phyloP scores from a whole-genome alignment of 345 rosid genomes.

The Eucalyptus polyanthemos region DNA sequence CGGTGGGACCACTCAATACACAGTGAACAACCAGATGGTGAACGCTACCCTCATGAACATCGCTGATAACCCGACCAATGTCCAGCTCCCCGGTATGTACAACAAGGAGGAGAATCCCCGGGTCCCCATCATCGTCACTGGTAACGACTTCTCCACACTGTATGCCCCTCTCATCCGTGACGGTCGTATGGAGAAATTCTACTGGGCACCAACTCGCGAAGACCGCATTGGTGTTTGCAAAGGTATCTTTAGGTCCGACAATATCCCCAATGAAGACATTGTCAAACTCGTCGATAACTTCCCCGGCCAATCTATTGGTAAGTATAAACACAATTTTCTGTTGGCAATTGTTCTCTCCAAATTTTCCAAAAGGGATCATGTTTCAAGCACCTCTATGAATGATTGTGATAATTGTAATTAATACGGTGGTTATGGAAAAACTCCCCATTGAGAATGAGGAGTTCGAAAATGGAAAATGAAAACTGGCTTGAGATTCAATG shows the following conservation, averaged over 20 bases:
- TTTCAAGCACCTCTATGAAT: background rate
- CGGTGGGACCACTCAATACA: conserved; percentile 11
- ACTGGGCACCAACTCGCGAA: conserved; percentile 14
- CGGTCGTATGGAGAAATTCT: conserved; percentile 17
- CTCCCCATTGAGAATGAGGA: background rate
- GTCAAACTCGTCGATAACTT: conserved; percentile 5
- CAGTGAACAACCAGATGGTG: conserved; percentile 13
- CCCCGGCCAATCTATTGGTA: conserved; percentile 12
- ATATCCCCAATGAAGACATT: background rate
- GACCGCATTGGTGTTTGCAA: conserved; percentile 15
- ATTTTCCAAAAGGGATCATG: background rate
- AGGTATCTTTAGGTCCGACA: conserved; percentile 7
- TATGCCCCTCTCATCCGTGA: conserved; percentile 14
- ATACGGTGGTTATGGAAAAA: background rate
- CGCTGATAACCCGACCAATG: conserved; percentile 13
- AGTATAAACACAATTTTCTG: background rate
- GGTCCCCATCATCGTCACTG: conserved; percentile 10
- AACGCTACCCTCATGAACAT: conserved; percentile 14
- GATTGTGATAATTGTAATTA: background rate
- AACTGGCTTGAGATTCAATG: background rate
- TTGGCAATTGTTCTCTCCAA: background rate
- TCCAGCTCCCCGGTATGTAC: conserved; percentile 13
- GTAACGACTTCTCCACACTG: conserved; percentile 10
- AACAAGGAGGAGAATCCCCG: conserved; percentile 12
- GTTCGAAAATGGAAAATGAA: background rate